Base-by-base conservation (phyloP, 805 yeast genomes). In the Kuraishia hungarica region DNA sequence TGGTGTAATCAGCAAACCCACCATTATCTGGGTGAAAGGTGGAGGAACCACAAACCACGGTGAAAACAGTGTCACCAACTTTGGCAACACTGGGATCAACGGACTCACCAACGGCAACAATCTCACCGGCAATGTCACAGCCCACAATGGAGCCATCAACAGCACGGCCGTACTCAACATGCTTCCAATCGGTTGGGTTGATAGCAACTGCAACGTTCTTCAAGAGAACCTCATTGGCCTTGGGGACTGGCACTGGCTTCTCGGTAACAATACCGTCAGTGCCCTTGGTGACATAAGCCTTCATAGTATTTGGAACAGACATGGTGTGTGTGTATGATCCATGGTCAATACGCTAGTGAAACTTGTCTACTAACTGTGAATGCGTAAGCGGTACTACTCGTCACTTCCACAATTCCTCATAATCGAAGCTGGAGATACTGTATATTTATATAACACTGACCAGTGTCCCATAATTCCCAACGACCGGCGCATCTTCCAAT, bases 161-260 rank as follows among this genome's bases (percentile, higher is more conserved):
- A 20, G 82, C 80, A 55, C 69, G 60, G 10, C 71, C 61, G 53
- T 54, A 65, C 2, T 63, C 72, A 50, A 77, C 64, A 61, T 84
- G 87, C 62, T 84, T 84, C 85, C 86, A 84, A 63, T 86, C 92
- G 5, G 86, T 80, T 49, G 91, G 91, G 62, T 86, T 86, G 48
- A 77, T 74, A 1, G 86, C 89, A 54, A 67, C 78, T 8, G 87
- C 82, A 23, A 67, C 66, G 4, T 80, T 73, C 64, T 80, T 76
- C 54, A 86, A 66, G 17, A 84, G 66, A 13, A 84, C 61, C 56
- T 76, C 72, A 23, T 61, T 65, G 22, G 76, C 74, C 13, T 70
- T 58, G 6, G 72, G 67, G 2, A 70, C 63, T 24, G 53, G 48
- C 20, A 39, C 39, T 13, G 13, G 21, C 22, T 20, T 26, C 2